Evolutionary conservation across 495 filamentous ascomycete genomes (phyloP).

Genomic region (Glonium stellatum): DNA sequence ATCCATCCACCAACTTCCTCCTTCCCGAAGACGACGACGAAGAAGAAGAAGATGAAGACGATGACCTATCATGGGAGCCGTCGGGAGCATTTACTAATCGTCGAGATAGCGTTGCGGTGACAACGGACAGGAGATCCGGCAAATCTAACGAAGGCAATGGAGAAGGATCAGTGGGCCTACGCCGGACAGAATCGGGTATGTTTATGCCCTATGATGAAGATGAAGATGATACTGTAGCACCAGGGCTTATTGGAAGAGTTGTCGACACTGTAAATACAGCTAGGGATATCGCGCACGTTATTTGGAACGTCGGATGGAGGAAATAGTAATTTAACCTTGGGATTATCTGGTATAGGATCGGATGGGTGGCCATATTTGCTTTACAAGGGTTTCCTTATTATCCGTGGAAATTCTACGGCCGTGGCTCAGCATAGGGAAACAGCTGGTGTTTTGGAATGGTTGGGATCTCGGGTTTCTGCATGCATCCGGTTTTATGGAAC

Average conservation of each 20-base stretch:
- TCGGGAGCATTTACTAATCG: slow-evolving; percentile 29
- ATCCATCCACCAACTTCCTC: slow-evolving; percentile 63
- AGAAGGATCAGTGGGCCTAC: slow-evolving; percentile 41
- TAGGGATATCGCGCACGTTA: slow-evolving; percentile 89
- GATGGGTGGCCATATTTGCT: slow-evolving; percentile 2
- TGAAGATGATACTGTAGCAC: slow-evolving; percentile 52
- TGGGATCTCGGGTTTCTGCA: not conserved
- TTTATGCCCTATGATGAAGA: slow-evolving; percentile 75
- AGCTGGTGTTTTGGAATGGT: not conserved
- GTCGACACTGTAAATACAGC: slow-evolving; percentile 95
- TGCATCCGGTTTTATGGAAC: not conserved
- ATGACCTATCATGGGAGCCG: slow-evolving; percentile 54
- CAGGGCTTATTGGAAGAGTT: slow-evolving; percentile 68
- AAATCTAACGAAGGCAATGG: not conserved
- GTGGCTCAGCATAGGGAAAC: not conserved
- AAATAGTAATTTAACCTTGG: slow-evolving; percentile 14
- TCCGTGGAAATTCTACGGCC: not conserved
- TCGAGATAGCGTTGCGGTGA: not conserved
- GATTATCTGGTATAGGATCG: not conserved
- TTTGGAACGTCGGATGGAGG: slow-evolving; percentile 97
- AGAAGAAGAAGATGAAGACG: slow-evolving; percentile 52
- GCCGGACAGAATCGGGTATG: slow-evolving; percentile 72
- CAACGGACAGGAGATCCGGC: not conserved
- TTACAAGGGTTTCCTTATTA: not conserved
- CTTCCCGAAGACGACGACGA: slow-evolving; percentile 48